These are phyloP conservation scores for Pestalotiopsis sp. DNA, from an alignment of 2,329 filamentous ascomycete genomes.

Conservation along the genomic window DNA sequence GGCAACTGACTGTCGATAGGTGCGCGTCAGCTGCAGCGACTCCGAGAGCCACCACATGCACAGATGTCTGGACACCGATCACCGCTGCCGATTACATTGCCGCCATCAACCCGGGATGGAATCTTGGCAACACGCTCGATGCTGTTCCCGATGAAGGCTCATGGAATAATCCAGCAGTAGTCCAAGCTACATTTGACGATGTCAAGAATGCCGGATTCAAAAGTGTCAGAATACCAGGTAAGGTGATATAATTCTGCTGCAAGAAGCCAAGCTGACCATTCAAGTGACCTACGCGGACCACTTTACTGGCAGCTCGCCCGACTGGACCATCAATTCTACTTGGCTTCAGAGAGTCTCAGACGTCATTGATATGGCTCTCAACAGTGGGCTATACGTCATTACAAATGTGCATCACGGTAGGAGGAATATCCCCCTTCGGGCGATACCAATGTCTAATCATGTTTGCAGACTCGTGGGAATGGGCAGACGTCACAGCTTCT, in stretches of 20 bases:
- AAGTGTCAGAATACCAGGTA: constrained; percentile 55
- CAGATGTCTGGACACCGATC: constrained; percentile 28
- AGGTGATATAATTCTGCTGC: not conserved
- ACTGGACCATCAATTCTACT: constrained; percentile 52
- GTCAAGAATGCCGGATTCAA: constrained; percentile 58
- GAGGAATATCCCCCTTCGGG: not conserved
- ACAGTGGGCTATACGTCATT: constrained; percentile 51
- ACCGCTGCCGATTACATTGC: constrained; percentile 47
- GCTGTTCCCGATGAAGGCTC: constrained; percentile 56
- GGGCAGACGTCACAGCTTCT: constrained; percentile 52
- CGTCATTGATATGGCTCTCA: constrained; percentile 57
- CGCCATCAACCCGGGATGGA: constrained; percentile 59
- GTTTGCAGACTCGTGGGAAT: constrained; percentile 53
- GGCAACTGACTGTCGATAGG: not conserved
- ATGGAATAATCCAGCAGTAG: constrained; percentile 59
- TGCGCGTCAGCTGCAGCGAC: not conserved
- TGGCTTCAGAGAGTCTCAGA: constrained; percentile 61
- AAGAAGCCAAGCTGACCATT: constrained; percentile 1
- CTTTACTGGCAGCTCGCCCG: constrained; percentile 49
- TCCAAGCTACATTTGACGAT: constrained; percentile 49
- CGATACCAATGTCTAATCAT: not conserved
- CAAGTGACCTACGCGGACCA: constrained; percentile 60
- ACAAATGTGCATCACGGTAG: constrained; percentile 58
- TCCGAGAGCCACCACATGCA: not conserved
- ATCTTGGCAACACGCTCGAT: constrained; percentile 62